Evolutionary conservation across 129 eudicot genomes (phyloP).

Genomic region (Lactuca saligna): DNA sequence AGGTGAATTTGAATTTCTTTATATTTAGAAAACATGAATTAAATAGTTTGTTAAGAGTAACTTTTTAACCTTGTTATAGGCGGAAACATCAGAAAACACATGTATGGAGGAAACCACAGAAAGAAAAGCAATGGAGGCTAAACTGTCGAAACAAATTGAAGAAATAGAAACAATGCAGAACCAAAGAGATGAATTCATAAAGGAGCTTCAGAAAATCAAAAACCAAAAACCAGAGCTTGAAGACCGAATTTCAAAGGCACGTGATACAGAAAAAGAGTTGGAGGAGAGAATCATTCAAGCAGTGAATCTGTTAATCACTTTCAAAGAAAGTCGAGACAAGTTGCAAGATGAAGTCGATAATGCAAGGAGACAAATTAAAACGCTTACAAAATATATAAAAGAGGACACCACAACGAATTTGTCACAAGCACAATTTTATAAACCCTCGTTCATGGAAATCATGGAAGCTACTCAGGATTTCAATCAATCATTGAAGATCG

Average conservation of each 20-base stretch:
- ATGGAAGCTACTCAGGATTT: conserved; percentile 75
- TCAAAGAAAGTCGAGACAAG: conserved; percentile 55
- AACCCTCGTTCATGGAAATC: conserved; percentile 61
- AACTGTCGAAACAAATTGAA: conserved; percentile 40
- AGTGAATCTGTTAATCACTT: conserved; percentile 64
- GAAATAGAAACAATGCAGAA: conserved; percentile 51
- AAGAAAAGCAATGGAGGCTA: conserved; percentile 53
- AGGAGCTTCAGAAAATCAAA: conserved; percentile 51
- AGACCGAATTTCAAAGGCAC: conserved; percentile 45
- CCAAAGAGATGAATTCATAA: conserved; percentile 39
- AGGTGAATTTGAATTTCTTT: conserved; percentile 34
- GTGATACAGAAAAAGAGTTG: conserved; percentile 50
- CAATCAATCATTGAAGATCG: conserved; percentile 60
- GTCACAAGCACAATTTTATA: conserved; percentile 34
- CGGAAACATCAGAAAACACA: conserved; percentile 53
- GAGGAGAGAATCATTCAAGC: conserved; percentile 86
- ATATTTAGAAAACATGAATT: too few relatives aligned
- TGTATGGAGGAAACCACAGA: conserved; percentile 42
- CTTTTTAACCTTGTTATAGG: conserved; percentile 46
- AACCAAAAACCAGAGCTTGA: conserved; percentile 50
- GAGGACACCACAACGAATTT: conserved; percentile 19
- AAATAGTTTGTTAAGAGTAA: too few relatives aligned
- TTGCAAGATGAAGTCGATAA: conserved; percentile 48
- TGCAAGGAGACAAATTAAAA: conserved; percentile 44
- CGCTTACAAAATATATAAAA: conserved; percentile 28